Conservation (phyloP, 2,329 filamentous ascomycete species). For the Tolypocladium pustulatum region DNA sequence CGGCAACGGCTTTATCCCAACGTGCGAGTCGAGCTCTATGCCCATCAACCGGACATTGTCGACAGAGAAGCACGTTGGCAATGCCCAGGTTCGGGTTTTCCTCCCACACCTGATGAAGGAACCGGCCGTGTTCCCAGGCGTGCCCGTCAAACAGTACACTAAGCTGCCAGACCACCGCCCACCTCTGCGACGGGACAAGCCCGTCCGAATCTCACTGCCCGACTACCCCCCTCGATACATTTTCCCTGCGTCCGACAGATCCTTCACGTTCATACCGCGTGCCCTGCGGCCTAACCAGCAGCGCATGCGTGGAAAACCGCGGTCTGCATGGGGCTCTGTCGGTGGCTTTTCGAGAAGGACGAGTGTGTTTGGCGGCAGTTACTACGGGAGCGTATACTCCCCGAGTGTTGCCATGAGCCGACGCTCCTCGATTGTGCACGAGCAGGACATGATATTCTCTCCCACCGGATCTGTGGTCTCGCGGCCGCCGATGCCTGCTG, state of each 20-base stretch:
- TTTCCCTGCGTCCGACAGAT: constrained; percentile 79
- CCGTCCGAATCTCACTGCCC: constrained; percentile 85
- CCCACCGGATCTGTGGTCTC: constrained; percentile 72
- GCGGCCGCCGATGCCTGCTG: constrained; percentile 49
- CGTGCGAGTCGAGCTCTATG: constrained; percentile 45
- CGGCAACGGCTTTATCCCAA: constrained; percentile 43
- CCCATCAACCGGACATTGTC: constrained; percentile 72
- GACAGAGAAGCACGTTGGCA: constrained; percentile 73
- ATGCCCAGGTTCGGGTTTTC: constrained; percentile 72
- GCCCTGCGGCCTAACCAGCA: constrained; percentile 90
- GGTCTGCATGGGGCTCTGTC: constrained; percentile 58
- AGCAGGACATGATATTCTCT: constrained; percentile 65
- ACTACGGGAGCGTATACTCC: constrained; percentile 69
- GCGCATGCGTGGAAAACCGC: constrained; percentile 57
- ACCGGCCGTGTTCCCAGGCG: constrained; percentile 60
- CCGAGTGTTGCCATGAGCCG: constrained; percentile 83
- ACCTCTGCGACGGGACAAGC: constrained; percentile 88
- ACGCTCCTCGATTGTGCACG: constrained; percentile 64
- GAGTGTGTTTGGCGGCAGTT: constrained; percentile 66
- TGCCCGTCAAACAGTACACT: constrained; percentile 83
- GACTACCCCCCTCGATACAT: constrained; percentile 74
- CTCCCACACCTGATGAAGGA: constrained; percentile 61
- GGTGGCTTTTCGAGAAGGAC: constrained; percentile 65
- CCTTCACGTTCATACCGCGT: constrained; percentile 95
- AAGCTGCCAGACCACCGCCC: constrained; percentile 91